These are phyloP conservation scores for Diplotaxis tenuifolia DNA, from an alignment of 345 rosid species.

Conservation along the genomic window DNA sequence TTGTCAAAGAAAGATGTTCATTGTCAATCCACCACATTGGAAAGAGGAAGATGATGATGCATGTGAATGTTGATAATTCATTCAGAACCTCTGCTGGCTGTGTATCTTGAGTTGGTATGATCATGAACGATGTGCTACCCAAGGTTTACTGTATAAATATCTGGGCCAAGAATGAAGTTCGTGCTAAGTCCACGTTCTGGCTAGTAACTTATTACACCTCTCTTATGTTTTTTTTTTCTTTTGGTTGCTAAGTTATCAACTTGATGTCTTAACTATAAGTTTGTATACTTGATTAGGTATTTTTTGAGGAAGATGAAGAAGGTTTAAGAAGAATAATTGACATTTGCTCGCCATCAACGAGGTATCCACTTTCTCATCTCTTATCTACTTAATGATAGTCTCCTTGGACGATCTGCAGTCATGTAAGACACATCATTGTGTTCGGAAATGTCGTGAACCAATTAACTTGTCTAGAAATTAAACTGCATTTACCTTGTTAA, in stretches of 20 bases:
- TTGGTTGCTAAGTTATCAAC: neutral
- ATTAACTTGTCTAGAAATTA: neutral
- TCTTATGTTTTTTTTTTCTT: neutral
- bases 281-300: slow-evolving; percentile 34
- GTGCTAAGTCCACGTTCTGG: slow-evolving; percentile 68
- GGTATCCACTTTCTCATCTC: too few species aligned
- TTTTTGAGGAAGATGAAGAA: slow-evolving; percentile 55
- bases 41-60: too few species aligned
- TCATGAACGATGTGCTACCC: slow-evolving; percentile 47
- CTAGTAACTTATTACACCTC: slow-evolving; percentile 24
- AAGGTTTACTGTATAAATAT: slow-evolving; percentile 67
- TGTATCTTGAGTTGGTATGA: slow-evolving; percentile 88
- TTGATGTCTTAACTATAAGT: neutral
- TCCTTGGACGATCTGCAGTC: too few species aligned
- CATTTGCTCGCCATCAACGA: slow-evolving; percentile 44
- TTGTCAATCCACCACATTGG: too few species aligned
- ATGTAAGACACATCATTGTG: neutral
- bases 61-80: slow-evolving; percentile 52
- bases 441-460: too few species aligned
- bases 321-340: slow-evolving; percentile 23
- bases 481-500: neutral
- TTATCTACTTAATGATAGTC: too few species aligned
- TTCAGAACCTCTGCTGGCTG: slow-evolving; percentile 91
- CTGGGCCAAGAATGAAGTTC: slow-evolving; percentile 66
- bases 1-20: too few species aligned